Evolutionary conservation across 2,329 filamentous ascomycete genomes (phyloP).

Genomic region (Cadophora malorum): DNA sequence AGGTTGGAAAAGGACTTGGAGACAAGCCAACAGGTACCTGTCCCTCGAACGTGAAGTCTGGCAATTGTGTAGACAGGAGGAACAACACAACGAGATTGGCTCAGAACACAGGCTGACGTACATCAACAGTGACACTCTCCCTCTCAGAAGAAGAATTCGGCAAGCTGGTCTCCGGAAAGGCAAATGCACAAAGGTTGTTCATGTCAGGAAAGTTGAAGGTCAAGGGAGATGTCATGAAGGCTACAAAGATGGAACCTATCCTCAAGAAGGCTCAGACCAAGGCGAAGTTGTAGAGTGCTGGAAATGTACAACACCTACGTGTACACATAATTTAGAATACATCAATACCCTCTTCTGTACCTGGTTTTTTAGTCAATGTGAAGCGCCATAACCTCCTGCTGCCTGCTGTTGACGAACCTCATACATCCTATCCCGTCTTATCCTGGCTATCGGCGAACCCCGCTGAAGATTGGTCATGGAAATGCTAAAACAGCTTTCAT

Average conservation of each 20-base stretch:
- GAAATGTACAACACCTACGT: conserved; percentile 26
- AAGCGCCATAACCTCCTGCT: not conserved
- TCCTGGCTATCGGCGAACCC: conserved; percentile 33
- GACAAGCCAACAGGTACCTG: conserved; percentile 81
- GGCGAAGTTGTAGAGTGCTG: conserved; percentile 74
- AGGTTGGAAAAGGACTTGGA: conserved; percentile 78
- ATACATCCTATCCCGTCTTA: not conserved
- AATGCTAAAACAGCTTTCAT: not conserved
- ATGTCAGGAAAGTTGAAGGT: conserved; percentile 99
- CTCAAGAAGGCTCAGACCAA: conserved; percentile 84
- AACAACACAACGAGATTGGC: not conserved
- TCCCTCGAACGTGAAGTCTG: not conserved
- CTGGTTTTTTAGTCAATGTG: not conserved
- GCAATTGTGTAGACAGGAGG: not conserved
- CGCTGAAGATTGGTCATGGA: conserved; percentile 24
- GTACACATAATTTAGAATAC: not conserved
- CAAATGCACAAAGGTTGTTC: conserved; percentile 89
- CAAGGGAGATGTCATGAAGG: conserved; percentile 98
- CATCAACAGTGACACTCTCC: conserved; percentile 74
- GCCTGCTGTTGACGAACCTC: not conserved
- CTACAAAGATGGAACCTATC: conserved; percentile 93
- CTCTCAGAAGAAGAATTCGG: conserved; percentile 88
- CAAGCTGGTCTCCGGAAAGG: conserved; percentile 83
- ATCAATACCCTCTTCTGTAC: not conserved
- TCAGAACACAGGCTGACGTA: conserved; percentile 19